phyloP scores from a whole-genome alignment of 345 rosid species.

The Alliaria petiolata region DNA sequence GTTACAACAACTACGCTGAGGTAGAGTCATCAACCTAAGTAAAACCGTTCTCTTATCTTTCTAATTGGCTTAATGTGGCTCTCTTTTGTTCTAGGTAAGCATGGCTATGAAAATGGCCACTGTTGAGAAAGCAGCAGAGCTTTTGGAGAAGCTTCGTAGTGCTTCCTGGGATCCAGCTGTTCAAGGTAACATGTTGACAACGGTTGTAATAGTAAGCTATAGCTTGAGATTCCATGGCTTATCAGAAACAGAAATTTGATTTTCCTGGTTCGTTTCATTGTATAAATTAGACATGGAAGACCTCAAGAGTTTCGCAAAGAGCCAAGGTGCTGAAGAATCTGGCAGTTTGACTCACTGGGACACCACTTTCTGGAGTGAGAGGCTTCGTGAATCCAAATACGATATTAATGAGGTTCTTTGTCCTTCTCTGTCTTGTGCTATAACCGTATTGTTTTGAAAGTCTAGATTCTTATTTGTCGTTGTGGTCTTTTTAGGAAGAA shows the following conservation, averaged over 20 bases:
- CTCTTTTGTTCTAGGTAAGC: slow-evolving; percentile 55
- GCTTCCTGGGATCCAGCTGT: slow-evolving; percentile 92
- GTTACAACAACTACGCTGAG: slow-evolving; percentile 85
- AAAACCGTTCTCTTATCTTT: background rate
- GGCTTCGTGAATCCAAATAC: slow-evolving; percentile 92
- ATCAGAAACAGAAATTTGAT: background rate
- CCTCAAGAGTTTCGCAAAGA: slow-evolving; percentile 64
- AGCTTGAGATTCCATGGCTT: background rate
- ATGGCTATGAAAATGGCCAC: slow-evolving; percentile 98
- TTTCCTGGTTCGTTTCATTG: background rate
- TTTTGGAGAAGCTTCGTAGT: slow-evolving; percentile 73
- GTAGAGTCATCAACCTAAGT: slow-evolving; percentile 35
- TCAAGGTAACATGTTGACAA: slow-evolving; percentile 48
- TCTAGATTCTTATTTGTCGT: slow-evolving; percentile 4
- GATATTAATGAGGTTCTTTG: slow-evolving; percentile 74
- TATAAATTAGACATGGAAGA: slow-evolving; percentile 67
- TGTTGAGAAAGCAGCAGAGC: slow-evolving; percentile 73
- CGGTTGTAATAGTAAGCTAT: too few species aligned
- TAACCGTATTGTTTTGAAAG: background rate
- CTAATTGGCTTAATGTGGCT: slow-evolving; percentile 17
- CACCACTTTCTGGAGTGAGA: slow-evolving; percentile 84
- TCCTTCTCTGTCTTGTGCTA: background rate
- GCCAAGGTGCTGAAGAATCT: slow-evolving; percentile 75
- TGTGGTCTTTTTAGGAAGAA: slow-evolving; percentile 56
- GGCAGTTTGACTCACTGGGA: slow-evolving; percentile 74